Percentiles rank a stretch among this genome's conserved stretches.
phyloP scores from a whole-genome alignment of 768 basidiomycete genomes.

The Candolleomyces efflorescens region DNA sequence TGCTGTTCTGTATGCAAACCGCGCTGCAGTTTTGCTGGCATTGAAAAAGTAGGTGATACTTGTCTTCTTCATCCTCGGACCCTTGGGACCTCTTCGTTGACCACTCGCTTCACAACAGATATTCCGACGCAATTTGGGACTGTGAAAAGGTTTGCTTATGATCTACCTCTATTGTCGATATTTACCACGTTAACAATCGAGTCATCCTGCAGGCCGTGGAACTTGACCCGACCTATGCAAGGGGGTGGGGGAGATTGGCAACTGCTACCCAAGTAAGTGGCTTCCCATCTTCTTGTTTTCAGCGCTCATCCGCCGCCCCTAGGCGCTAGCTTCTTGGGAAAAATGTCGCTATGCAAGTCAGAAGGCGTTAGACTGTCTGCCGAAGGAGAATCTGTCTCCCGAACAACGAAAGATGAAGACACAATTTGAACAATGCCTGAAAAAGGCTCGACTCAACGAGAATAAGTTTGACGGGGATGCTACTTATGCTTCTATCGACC shows the following conservation, averaged over 20 bases:
- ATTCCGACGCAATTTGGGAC: not conserved
- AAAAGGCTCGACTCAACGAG: not conserved
- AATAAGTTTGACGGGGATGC: not conserved
- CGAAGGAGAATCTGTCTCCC: not conserved
- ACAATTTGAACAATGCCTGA: not conserved
- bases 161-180: not conserved
- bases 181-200: too few species aligned
- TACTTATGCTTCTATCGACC: not conserved
- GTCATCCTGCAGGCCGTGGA: constrained; percentile 1
- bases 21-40: constrained; percentile 2
- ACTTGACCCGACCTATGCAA: constrained; percentile 3
- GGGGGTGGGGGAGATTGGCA: constrained; percentile 2
- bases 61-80: not conserved
- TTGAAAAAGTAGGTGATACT: not conserved
- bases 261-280: not conserved
- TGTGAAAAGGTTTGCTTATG: constrained; percentile 6
- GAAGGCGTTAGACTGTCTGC: constrained; percentile 1
- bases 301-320: not conserved
- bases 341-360: not conserved
- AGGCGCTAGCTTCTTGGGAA: constrained; percentile 1
- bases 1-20: not conserved
- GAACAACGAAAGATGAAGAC: not conserved
- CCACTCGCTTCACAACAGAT: not conserved
- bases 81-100: too few species aligned
- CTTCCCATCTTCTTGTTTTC: too few species aligned